Percentiles rank a stretch among this genome's conserved stretches.
phyloP scores from a whole-genome alignment of 1,284 basidiomycete species.

The Marasmius oreades region DNA sequence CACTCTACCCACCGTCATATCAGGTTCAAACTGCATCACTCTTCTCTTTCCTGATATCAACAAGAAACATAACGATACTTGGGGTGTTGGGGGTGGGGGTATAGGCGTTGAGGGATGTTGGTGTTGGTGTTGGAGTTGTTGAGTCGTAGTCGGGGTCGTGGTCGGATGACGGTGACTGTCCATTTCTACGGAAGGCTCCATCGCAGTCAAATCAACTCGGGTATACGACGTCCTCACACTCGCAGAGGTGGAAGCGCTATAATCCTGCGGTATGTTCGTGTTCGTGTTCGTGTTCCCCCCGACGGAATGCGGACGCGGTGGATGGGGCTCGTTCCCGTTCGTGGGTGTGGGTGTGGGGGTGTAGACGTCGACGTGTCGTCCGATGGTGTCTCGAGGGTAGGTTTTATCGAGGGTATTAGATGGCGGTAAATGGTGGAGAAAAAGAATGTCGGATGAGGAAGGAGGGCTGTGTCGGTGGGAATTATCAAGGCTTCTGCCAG shows the following conservation, averaged over 20 bases:
- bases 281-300: too few relatives aligned
- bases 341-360: too few relatives aligned
- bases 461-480: too few relatives aligned
- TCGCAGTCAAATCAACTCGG: conserved; percentile 5
- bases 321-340: too few relatives aligned
- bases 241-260: conserved; percentile 8
- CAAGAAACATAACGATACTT: conserved; percentile 72
- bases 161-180: background rate
- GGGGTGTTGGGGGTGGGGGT: conserved; percentile 48
- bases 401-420: too few relatives aligned
- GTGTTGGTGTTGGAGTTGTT: background rate
- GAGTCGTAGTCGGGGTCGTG: background rate
- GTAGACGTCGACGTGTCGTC: too few relatives aligned
- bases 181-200: background rate
- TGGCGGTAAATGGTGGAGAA: too few relatives aligned
- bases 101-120: background rate
- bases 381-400: too few relatives aligned
- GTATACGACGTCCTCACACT: conserved; percentile 14
- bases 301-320: too few relatives aligned
- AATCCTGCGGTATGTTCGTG: too few relatives aligned
- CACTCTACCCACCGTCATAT: conserved; percentile 73
- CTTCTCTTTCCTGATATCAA: conserved; percentile 71
- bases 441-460: too few relatives aligned
- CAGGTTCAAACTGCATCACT: conserved; percentile 77
- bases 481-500: too few relatives aligned